Evolutionary conservation across 148 eudicot species (phyloP).

Genomic region (Chenopodium quinoa): DNA sequence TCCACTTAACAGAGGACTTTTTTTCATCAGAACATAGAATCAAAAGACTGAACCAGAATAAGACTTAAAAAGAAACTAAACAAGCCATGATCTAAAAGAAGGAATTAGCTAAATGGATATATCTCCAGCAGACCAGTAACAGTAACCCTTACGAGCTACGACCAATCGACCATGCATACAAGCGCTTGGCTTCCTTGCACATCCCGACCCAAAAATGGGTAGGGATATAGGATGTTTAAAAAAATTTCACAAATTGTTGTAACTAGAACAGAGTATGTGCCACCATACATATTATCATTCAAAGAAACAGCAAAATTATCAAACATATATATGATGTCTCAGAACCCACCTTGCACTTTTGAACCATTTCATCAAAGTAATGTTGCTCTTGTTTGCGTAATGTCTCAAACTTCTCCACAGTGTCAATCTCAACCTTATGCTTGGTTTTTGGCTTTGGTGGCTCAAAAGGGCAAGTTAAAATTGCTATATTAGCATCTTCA

Average conservation of each 20-base stretch:
- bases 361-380: slow-evolving; percentile 95
- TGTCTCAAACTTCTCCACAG: slow-evolving; percentile 91
- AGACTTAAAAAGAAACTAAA: neutral
- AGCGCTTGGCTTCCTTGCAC: neutral
- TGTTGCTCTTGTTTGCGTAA: slow-evolving; percentile 85
- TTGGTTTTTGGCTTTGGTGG: slow-evolving; percentile 99
- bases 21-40: neutral
- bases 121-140: neutral
- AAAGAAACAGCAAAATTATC: neutral
- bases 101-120: neutral
- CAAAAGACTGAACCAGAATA: neutral
- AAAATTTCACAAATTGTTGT: neutral
- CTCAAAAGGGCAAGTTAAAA: slow-evolving; percentile 95
- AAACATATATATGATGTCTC: too few species aligned
- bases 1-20: neutral
- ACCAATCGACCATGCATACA: neutral
- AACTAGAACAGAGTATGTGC: neutral
- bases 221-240: neutral
- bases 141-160: neutral
- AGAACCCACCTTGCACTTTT: slow-evolving; percentile 77
- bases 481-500: slow-evolving; percentile 84
- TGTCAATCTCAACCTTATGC: slow-evolving; percentile 99
- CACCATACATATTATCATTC: neutral
- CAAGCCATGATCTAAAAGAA: neutral
- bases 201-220: neutral